phyloP scores from a whole-genome alignment of 106 monocot species.

The Platanthera zijinensis region DNA sequence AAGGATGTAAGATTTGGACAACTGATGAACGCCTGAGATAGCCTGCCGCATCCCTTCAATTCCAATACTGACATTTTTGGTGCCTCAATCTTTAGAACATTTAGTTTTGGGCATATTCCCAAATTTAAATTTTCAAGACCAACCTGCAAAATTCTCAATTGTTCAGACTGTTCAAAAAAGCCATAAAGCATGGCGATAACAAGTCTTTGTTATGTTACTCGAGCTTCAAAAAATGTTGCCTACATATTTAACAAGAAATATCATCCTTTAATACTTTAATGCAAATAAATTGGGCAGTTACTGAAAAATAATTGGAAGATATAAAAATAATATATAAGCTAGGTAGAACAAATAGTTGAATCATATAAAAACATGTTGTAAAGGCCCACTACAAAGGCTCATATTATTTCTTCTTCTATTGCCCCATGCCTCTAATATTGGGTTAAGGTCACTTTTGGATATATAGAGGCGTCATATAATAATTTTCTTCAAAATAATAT shows the following conservation, averaged over 20 bases:
- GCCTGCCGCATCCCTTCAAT: slow-evolving; percentile 89
- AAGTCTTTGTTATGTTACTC: not conserved
- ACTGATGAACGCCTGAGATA: slow-evolving; percentile 68
- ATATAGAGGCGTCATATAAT: too few species aligned
- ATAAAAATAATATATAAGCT: not conserved
- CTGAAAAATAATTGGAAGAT: not conserved
- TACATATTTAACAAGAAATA: not conserved
- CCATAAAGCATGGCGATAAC: not conserved
- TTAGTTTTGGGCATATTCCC: slow-evolving; percentile 90
- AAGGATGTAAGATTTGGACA: slow-evolving; percentile 71
- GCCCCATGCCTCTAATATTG: too few species aligned
- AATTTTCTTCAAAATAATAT: too few species aligned
- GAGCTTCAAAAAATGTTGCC: not conserved
- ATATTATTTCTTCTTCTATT: too few species aligned
- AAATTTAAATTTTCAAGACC: slow-evolving; percentile 85
- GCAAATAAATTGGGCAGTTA: not conserved
- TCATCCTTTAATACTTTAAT: not conserved
- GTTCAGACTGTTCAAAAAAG: not conserved
- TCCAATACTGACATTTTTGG: slow-evolving; percentile 71
- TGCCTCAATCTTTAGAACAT: slow-evolving; percentile 68
- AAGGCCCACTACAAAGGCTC: too few species aligned
- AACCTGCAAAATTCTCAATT: slow-evolving; percentile 41
- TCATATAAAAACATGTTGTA: too few species aligned
- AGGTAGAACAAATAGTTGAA: not conserved
- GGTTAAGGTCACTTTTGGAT: too few species aligned